A percentile compares a stretch with the other conserved stretches of the same genome.
Conservation (phyloP, 805 yeast species). For the Sugiyamaella chiloensis region DNA sequence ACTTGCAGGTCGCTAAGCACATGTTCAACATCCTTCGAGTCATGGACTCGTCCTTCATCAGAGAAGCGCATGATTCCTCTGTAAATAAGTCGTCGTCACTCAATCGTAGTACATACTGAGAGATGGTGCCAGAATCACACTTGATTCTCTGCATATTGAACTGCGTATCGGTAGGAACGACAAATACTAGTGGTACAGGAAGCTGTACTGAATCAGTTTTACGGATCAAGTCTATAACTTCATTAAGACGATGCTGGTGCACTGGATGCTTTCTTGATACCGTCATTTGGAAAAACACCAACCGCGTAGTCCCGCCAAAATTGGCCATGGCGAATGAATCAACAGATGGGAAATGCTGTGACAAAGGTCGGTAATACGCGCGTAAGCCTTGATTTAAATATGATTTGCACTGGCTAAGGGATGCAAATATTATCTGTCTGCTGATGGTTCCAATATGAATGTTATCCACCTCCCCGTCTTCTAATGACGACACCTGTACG, state of each 20-base stretch:
- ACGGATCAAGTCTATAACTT: not conserved
- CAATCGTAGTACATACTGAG: not conserved
- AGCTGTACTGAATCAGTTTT: not conserved
- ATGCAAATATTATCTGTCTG: not conserved
- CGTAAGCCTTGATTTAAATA: not conserved
- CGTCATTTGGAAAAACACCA: slow-evolving; percentile 2
- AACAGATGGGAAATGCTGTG: not conserved
- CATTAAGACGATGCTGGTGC: not conserved
- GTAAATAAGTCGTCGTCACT: not conserved
- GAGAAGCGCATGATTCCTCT: too few species aligned
- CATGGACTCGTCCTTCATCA: too few species aligned
- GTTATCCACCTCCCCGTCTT: not conserved
- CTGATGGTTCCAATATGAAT: not conserved
- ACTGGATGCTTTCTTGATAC: not conserved
- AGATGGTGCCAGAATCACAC: not conserved
- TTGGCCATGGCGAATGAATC: not conserved
- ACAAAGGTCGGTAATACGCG: not conserved
- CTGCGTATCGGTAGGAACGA: not conserved
- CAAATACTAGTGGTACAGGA: not conserved
- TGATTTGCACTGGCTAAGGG: not conserved
- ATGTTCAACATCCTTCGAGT: too few species aligned
- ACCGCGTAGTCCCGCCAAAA: not conserved
- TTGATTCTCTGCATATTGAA: not conserved
- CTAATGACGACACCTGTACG: not conserved
- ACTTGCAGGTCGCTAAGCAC: too few species aligned